Conservation (phyloP, 306 rosid species). For the Morella rubra region DNA sequence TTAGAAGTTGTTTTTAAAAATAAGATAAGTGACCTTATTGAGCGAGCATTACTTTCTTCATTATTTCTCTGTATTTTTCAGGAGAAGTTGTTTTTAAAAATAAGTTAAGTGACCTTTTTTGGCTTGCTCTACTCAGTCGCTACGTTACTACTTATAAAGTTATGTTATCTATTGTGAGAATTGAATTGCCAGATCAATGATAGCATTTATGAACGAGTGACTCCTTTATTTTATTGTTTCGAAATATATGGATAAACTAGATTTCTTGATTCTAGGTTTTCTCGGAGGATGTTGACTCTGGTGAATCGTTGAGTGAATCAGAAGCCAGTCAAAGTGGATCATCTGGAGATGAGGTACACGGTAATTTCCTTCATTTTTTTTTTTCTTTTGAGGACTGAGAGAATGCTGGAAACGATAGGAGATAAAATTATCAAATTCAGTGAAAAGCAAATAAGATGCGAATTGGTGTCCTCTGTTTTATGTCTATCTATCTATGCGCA, state of each 20-base stretch:
- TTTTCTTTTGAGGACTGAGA: neutral
- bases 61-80: neutral
- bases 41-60: neutral
- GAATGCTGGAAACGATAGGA: neutral
- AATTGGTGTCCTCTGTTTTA: neutral
- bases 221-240: neutral
- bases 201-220: neutral
- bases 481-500: too few relatives aligned
- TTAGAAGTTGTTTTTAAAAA: neutral
- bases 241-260: neutral
- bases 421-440: neutral
- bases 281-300: slow-evolving; percentile 23
- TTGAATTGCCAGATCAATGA: neutral
- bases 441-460: neutral
- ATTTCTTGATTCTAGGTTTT: slow-evolving; percentile 31
- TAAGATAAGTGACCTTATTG: neutral
- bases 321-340: slow-evolving; percentile 32
- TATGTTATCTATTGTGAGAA: neutral
- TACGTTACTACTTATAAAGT: too few relatives aligned
- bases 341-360: slow-evolving; percentile 44
- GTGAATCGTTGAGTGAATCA: slow-evolving; percentile 32
- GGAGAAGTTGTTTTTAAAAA: neutral
- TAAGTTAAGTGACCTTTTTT: too few relatives aligned
- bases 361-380: neutral
- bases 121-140: too few relatives aligned